Evolutionary conservation across 2,329 filamentous ascomycete species (phyloP), one percentile per base, ranked within the genome.

Genomic region (Hirsutella rhossiliensis): DNA sequence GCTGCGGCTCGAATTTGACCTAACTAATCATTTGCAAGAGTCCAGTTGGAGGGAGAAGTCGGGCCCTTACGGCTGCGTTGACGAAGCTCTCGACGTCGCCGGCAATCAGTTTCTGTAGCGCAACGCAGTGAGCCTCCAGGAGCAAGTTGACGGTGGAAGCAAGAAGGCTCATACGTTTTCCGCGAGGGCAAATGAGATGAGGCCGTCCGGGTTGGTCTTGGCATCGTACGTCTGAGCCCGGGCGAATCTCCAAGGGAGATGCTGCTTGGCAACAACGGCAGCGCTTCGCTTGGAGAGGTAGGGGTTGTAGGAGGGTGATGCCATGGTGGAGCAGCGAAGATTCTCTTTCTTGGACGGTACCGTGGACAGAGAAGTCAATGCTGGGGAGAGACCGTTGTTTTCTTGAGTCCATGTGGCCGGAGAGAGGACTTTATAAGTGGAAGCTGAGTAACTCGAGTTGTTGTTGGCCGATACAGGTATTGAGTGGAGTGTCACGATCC

Each of bases 141-240:
- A 5, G 12, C 23, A 12, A 29, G 23, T n/a, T n/a, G 17, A 4
- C 15, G 8, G 15, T 7, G 3, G 15, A 17, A 29, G 15, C 11
- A 15, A 6, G 9, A 7, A 3, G 2, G 27, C 7, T 39, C 38
- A n/a, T 40, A 54, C 60, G 50, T 75, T 73, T 47, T 74, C 71
- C 5, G 72, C 71, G 1, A 70, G 61, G 1, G 65, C 67, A 27
- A 75, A 65, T 4, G 67, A 72, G 41, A 74, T 58, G 41, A 70
- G 61, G 1, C 71, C 71, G 9, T 55, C 48, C 1, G 62, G 60
- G 29, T 67, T 68, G 5, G 50, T 50, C 3, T 54, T 48, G 0
- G 64, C 58, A 45, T 68, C 54, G 54, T 69, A 75, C 2, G 52
- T 55, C 7, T 50, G 54, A 17, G 46, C 43, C 1, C 57, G 55